Base-by-base conservation (phyloP, 2,329 filamentous ascomycete genomes). In the Dactylellina cionopaga region DNA sequence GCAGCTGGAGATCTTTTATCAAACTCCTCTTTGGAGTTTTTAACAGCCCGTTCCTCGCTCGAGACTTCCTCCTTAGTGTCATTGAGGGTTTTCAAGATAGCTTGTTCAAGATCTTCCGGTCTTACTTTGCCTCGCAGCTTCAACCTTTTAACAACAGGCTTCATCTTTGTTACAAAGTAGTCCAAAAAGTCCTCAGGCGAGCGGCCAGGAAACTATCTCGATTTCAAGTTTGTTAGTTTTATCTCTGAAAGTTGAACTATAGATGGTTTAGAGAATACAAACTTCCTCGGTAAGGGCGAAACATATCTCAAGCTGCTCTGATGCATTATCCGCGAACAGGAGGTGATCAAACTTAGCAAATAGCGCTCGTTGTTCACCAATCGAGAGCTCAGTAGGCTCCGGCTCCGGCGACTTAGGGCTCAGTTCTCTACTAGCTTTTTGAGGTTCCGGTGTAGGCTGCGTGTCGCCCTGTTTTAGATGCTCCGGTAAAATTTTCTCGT, bases 291-390 rank as follows among this genome's bases (percentile, higher is more conserved):
- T 19, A 5, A 72, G 15, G 1, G 11, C 5, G n/a, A 60, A 44
- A 35, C 68, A 72, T 13, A 65, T 52, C 25, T 55, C 59, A 7
- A 72, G n/a, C 11, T 54, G 52, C 9, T 72, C 68, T n/a, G 59
- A 52, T 25, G 31, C 15, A 7, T 13, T 55, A 43, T 65, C 59
- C 0, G 59, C 59, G 24, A 49, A 56, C 3, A 60, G 33, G 17
- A 72, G 44, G 25, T 65, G 43, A 3, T 65, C 59, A 33, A 58
- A 52, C 15, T 35, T 55, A 0, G 27, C 9, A 15, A 72, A 49
- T 24, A 72, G n/a, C 2, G 59, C 62, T 19, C 44, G 33, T 19
- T 52, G 60, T 31, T 65, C 68, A 5, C 29, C 25, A 4, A 43
- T 29, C 15, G 46, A 69, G 22, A 69, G 47, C 25, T 33, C 22